Evolutionary conservation across 495 filamentous ascomycete species (phyloP), one percentile per base, ranked within the genome.

Genomic region (Alectoria sarmentosa): DNA sequence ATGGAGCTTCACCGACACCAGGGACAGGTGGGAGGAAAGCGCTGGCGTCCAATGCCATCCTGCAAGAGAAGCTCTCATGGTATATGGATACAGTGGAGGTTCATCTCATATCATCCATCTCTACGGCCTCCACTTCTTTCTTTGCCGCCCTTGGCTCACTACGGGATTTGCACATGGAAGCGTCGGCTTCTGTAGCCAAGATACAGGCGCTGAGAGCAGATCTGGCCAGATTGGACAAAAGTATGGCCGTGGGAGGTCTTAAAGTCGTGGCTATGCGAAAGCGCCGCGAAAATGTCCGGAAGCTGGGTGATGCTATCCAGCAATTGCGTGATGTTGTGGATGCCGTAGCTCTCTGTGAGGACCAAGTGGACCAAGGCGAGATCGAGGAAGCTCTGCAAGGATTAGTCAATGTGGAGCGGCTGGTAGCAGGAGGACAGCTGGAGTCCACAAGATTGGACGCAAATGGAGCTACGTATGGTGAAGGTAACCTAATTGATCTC

Each of bases 61-160:
- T 99, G n/a, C 94, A 99, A 72, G 94, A 99, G 71, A 99, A 99
- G 72, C 80, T 99, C 5, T 97, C 93, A 2, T 99, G 94, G 94
- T 99, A 99, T 70, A 97, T 99, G 94, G 94, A 99, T 73, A 99
- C 95, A 0, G 90, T 99, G 26, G 94, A 99, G 71, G 90, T 98
- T 59, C 94, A 99, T 72, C 81, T 99, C 13, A 98, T 99, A 64
- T 92, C 90, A 4, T 96, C 92, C 0, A 98, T 99, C 28, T 96
- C 93, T 3, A 92, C 88, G 0, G 94, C 95, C 1, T 96, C 92
- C 1, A 90, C 90, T 11, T 96, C 92, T 0, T 99, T 99, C 78
- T 99, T 99, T 71, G 93, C 91, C 1, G 94, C 95, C 1, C 77
- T 99, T 15, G 93, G 95, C 6, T 96, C 92, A 1, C 80, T 99